Base-by-base conservation (phyloP, 2,329 filamentous ascomycete genomes). In the Colletotrichum nymphaeae region DNA sequence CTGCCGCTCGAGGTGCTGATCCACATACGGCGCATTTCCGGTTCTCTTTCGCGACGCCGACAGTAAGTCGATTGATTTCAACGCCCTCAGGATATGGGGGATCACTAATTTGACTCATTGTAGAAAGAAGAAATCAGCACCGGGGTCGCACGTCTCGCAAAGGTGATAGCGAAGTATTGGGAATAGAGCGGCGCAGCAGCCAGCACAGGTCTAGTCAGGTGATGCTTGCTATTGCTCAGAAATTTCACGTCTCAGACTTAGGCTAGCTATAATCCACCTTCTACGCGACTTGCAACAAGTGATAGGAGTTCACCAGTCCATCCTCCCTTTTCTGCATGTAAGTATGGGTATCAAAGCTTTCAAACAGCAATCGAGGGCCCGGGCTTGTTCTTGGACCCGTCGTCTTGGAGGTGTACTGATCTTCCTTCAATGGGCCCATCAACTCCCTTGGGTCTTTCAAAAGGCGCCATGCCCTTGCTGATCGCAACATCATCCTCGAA, bases 21-120 rank as follows among this genome's bases (percentile, higher is more conserved):
- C 60, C 78, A 2, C 66, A 37, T 3, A 77, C 76, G 2, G 75
- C 78, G 4, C 72, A 79, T 49, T 80, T 80, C 64, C 74, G 79
- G 11, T 74, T 80, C 35, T 78, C 78, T 9, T 80, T 80, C 42
- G 76, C 79, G 3, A 78, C 75, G 12, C 75, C 78, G 19, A 79
- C 78, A 59, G 79, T 80, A 76, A 57, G 78, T 76, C 8, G 30
- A 32, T 32, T 9, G 55, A 42, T 42, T 11, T 5, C 32, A 5
- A 30, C 24, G 5, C 37, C 7, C 24, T 9, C 5, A 19, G 52
- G 12, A 53, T 14, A 55, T 7, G 30, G 7, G 1, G 12, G 26
- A 37, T 32, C 30, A 46, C 69, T 74, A 37, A 74, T 2, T 19
- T 69, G 12, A 24, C 26, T 8, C 6, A 16, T 59, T 4, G 14